Evolutionary conservation across 805 yeast species (phyloP).

Genomic region (Metschnikowia similis): DNA sequence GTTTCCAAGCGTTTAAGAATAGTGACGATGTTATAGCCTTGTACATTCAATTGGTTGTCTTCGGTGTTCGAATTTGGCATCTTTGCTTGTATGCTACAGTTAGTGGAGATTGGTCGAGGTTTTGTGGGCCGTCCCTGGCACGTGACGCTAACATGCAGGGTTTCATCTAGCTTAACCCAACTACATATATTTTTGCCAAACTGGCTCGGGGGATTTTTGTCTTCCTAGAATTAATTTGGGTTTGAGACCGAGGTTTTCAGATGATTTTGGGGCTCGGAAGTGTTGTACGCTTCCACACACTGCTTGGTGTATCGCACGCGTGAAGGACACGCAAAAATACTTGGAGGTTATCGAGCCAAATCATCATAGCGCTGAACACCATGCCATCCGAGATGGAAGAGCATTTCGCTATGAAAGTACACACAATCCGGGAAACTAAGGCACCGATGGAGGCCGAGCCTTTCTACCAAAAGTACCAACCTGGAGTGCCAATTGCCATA

Average conservation of each 20-base stretch:
- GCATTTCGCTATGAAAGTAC: conserved; percentile 40
- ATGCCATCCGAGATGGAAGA: conserved; percentile 13
- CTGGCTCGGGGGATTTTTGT: background rate
- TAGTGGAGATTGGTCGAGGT: background rate
- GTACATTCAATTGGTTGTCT: conserved; percentile 51
- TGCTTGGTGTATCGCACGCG: background rate
- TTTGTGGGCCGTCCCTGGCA: conserved; percentile 4
- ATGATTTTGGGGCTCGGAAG: background rate
- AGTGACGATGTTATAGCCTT: conserved; percentile 84
- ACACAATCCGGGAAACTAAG: conserved; percentile 39
- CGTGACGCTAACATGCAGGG: conserved; percentile 5
- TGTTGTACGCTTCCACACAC: background rate
- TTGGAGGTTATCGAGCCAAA: conserved; percentile 3
- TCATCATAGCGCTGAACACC: background rate
- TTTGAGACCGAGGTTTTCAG: background rate
- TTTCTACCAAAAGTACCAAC: conserved; percentile 43
- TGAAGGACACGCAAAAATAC: conserved; percentile 6
- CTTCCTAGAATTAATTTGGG: no score
- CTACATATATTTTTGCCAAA: background rate
- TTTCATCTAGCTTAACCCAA: background rate
- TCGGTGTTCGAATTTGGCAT: conserved; percentile 28
- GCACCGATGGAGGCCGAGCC: conserved; percentile 42
- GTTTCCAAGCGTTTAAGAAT: conserved; percentile 74
- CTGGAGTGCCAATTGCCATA: conserved; percentile 73
- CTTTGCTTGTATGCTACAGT: background rate